Conservation (phyloP, 2,329 filamentous ascomycete genomes). For the Hymenoscyphus linearis region DNA sequence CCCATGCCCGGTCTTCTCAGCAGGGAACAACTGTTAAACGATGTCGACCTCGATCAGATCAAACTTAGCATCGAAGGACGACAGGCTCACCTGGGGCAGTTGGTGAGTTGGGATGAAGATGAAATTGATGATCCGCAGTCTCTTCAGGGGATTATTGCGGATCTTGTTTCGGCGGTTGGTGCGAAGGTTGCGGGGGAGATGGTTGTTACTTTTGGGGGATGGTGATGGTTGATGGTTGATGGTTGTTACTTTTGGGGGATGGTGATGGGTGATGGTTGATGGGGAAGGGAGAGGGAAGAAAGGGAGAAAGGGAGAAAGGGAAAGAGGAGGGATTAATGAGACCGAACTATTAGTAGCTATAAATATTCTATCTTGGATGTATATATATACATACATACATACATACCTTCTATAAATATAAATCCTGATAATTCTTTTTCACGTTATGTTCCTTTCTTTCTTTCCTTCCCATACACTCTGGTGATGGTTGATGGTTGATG, state of each 20-base stretch:
- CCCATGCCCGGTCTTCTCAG: conserved; percentile 64
- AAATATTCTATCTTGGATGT: not conserved
- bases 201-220: conserved; percentile 49
- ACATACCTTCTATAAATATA: no score
- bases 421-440: no score
- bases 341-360: no score
- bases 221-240: conserved; percentile 14
- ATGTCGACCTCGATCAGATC: conserved; percentile 55
- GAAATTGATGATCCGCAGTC: conserved; percentile 43
- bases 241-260: conserved; percentile 30
- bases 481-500: conserved; percentile 21
- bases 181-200: conserved; percentile 51
- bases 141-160: conserved; percentile 59
- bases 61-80: conserved; percentile 39
- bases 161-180: conserved; percentile 62
- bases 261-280: conserved; percentile 21
- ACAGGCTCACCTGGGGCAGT: conserved; percentile 43
- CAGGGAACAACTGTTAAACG: conserved; percentile 43
- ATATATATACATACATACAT: no score
- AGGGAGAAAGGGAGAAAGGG: conserved; percentile 20
- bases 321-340: not conserved
- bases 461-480: no score
- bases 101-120: conserved; percentile 55
- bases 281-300: conserved; percentile 19
- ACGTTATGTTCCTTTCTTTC: no score